Base-by-base conservation (phyloP, 768 basidiomycete genomes). In the Amanita pseudoporphyria region DNA sequence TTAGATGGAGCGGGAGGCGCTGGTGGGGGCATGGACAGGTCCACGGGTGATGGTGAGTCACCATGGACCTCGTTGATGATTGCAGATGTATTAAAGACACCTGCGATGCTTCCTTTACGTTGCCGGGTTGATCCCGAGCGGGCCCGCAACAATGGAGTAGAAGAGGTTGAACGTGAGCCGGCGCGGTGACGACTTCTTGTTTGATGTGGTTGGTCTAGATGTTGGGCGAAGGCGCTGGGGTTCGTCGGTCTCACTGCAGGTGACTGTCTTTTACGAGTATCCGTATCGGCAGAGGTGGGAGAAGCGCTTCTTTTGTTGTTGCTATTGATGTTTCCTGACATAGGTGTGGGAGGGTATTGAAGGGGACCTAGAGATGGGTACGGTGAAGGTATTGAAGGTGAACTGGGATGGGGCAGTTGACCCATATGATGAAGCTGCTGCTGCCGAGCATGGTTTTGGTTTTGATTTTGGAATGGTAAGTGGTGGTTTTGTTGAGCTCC, bases 1-100 rank as follows among this genome's bases (percentile, higher is more conserved):
- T 44, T 49, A 12, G 46, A 26, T 21, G 38, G 44, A 9, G 35
- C 13, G 1, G 72, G 71, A 5, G 73, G 64, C 7, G 86, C 87
- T 6, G 90, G 88, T 0, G 92, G 91, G 1, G 89, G 89, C 90
- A 94, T 92, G 9, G 80, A 74, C 16, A 87, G 64, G 65, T 95
- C 92, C 1, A 95, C 89, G 2, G 92, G 91, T 5, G 87, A 89
- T 1, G 92, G 90, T 0, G 85, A 81, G 57, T 87, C 84, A 6
- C 64, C 70, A 9, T 63, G 60, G 2, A 57, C 64, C 39, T 71
- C 70, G 13, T 35, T 22, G 13, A 42, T 50, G 22, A 21, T 16
- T 3, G 28, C 7, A 0, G 49, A 9, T 21, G 41, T 26, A 26
- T 26, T 28, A 38, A 47, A 22, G 12, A 22, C 6, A 10, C 35